Percentiles rank a stretch among this genome's conserved stretches.
These are phyloP conservation scores for Hypericum perforatum DNA, from an alignment of 345 rosid genomes.

Conservation along the genomic window DNA sequence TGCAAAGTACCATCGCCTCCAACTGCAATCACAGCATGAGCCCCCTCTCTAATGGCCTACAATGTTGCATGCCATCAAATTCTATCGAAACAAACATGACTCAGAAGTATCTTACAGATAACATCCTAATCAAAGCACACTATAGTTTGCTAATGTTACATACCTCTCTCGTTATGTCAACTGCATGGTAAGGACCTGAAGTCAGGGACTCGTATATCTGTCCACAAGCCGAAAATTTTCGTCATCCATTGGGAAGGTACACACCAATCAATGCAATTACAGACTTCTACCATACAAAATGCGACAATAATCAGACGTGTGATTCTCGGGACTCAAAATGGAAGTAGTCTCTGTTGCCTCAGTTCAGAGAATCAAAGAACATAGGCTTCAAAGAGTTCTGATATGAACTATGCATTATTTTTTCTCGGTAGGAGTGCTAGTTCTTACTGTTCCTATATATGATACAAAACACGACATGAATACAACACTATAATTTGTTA, in stretches of 20 bases:
- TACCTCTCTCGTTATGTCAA: constrained; percentile 93
- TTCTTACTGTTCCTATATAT: too few species aligned
- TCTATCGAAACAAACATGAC: constrained; percentile 5
- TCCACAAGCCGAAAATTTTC: constrained; percentile 6
- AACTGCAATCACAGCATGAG: constrained; percentile 94
- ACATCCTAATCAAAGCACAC: constrained; percentile 15
- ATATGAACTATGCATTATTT: too few species aligned
- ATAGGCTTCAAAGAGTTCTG: too few species aligned
- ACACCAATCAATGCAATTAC: too few species aligned
- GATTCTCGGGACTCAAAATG: too few species aligned
- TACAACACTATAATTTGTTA: too few species aligned
- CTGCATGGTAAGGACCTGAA: constrained; percentile 89
- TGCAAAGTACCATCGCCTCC: constrained; percentile 99
- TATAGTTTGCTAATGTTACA: constrained; percentile 5
- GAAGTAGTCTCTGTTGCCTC: too few species aligned
- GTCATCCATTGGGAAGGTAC: background rate
- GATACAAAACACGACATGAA: too few species aligned
- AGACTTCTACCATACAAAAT: too few species aligned
- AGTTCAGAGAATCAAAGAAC: too few species aligned
- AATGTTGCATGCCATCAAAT: constrained; percentile 6
- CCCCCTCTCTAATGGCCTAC: constrained; percentile 86
- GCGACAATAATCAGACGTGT: background rate
- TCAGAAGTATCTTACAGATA: background rate
- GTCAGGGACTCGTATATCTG: constrained; percentile 81
- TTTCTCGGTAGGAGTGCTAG: too few species aligned